Evolutionary conservation across 2,329 filamentous ascomycete species (phyloP), one percentile per base, ranked within the genome.

Genomic region (Penicillium sp.): DNA sequence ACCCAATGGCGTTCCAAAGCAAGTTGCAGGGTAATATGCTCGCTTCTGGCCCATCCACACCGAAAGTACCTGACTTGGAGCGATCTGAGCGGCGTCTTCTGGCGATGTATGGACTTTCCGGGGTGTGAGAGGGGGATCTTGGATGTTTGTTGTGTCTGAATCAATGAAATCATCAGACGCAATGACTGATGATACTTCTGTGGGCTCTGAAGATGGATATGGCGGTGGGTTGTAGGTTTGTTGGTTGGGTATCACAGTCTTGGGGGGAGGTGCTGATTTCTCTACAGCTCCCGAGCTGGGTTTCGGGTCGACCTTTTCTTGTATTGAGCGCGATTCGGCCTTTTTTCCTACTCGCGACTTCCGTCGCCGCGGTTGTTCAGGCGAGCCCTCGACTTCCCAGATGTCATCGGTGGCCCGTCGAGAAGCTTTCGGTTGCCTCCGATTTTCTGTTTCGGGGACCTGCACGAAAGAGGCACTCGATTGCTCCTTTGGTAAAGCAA

Each of bases 21-120:
- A 86, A n/a, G 78, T 83, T 8, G 81, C 84, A 45, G 84, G 83
- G 63, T 84, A 85, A 64, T 81, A 87, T n/a, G 72, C 76, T 49
- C 78, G 77, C 45, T 74, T 78, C n/a, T 74, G 74, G 18, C 80
- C 79, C 58, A 78, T 83, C 77, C 84, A 87, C 27, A 77, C 74
- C 7, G 84, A 83, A 57, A 86, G 77, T 0, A 87, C 77, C 56
- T 84, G 77, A 50, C 81, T 80, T 5, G 79, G 78, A 11, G 76
- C 72, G 22, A 78, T 60, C 9, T 73, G 61, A 7, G 51, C 10
- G 6, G 51, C 11, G 21, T 61, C 53, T 11, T 67, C 63, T 27
- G 50, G 50, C n/a, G 45, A 34, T 18, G 40, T 13, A 11, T 50
- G 42, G n/a, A 55, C 34, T 45, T 39, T 36, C n/a, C 55, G 45